Evolutionary conservation across 1,284 basidiomycete species (phyloP), one percentile per base, ranked within the genome.

Genomic region (Albatrellus sp.): DNA sequence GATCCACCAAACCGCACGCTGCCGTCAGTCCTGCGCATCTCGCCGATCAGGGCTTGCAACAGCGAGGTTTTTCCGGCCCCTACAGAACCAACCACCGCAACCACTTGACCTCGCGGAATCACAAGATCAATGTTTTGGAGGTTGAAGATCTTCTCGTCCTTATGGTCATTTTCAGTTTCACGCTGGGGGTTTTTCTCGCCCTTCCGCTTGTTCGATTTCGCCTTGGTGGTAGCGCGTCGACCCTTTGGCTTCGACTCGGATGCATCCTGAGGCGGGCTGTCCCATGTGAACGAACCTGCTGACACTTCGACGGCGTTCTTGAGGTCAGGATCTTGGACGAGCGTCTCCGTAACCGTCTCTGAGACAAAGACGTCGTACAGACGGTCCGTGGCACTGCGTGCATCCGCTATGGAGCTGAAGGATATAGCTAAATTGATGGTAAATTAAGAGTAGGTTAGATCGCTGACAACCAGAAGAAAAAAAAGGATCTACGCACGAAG

Each of bases 281-380:
- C 90, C 90, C 91, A 94, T 0, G 77, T 77, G 59, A 93, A 93
- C 9, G 77, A 75, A 2, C 78, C 89, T 45, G 71, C 65, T 34
- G 74, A 65, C 40, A 87, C 73, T 44, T 72, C 67, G 46, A 94
- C 55, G 2, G 87, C 90, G 34, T 68, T 63, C 9, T 72, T 63
- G 29, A 85, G 60, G 44, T 74, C 63, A 14, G 69, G 59, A 43
- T 80, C 68, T 5, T 69, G 59, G 5, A 64, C 53, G 29, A 72
- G 66, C 1, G 66, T 70, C 46, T 84, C 76, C 6, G 72, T 68
- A 5, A 83, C 64, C 3, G 77, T 67, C 57, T 93, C 90, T 2
- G 89, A 88, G 46, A 82, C 78, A 52, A 90, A 90, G 12, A 89
- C 77, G 19, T 66, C 72, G 48, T 75, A 65, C 1, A 90, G 66